Evolutionary conservation across 371 early-diverging fungal species (phyloP), one percentile per base, ranked within the genome.

Genomic region (Haplosporangium sp.): DNA sequence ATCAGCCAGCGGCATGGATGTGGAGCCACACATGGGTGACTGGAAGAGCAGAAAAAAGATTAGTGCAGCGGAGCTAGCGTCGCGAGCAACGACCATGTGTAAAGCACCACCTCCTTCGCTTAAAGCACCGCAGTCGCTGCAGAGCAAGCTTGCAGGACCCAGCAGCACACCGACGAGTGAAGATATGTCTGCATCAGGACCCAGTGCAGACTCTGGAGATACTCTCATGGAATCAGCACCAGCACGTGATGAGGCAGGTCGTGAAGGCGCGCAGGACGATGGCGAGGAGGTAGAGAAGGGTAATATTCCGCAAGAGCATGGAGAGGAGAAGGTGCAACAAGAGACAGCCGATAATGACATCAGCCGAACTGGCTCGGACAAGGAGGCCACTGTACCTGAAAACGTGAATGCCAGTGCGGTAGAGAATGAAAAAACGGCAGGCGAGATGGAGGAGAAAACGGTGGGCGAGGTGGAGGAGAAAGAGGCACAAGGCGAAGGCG

Each of bases 31-130:
- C 51, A 54, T 68, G 37, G 73, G 73, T n/a, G 79, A 79, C 43
- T 79, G 79, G 79, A 73, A 65, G 46, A 62, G 56, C 29, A 64
- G 79, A 10, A 79, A 79, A 45, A 79, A 79, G 61, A 79, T 79
- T 55, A 79, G 79, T 20, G 65, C 55, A 1, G 55, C 69, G 0
- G 79, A 79, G 23, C 57, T 79, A 43, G 79, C 79, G 4, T 79
- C 79, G 5, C 43, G 79, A 16, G 79, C 79, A 3, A 68, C 73
- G 1, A 59, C 55, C 20, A 68, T 79, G 64, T 79, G 73, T 23
- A 79, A 72, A 21, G 69, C 73, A 2, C 73, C 79, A 1, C 79
- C 79, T 5, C 60, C 73, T 2, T 77, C 68, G 20, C 59, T 79
- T 53, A 79, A 73, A 46, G 79, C 79, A 5, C 79, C 79, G 9